Base-by-base conservation (phyloP, 768 basidiomycete genomes). In the Podaxis pistillaris region DNA sequence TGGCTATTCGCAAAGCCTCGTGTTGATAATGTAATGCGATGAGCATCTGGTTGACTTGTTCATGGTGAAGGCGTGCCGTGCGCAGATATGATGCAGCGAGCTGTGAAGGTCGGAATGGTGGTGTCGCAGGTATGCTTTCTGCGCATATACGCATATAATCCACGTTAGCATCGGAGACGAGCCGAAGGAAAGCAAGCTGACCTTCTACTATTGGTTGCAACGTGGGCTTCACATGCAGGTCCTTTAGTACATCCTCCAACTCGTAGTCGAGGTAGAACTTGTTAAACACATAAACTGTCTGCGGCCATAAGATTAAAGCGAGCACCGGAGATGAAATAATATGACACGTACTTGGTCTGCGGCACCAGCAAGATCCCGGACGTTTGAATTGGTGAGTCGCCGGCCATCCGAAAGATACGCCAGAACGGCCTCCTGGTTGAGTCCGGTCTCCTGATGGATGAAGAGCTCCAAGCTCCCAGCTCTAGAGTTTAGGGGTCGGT, bases 241-340 rank as follows among this genome's bases (percentile, higher is more conserved):
- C 81, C n/a, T 73, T 78, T 15, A 93, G 72, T 26, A 91, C 86
- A 47, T 88, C 82, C 1, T 87, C 83, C 30, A 89, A 60, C 55
- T 89, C 86, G 49, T 85, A 78, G 65, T 91, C 90, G 40, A 94
- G 81, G 68, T 89, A 90, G 68, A 83, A 78, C 69, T 91, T 92
- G 75, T 93, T 94, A 75, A 91, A 94, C 4, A 94, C 89, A 68
- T 85, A 94, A 64, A 94, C 88, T 6, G 85, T 81, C 92, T 78
- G 58, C 60, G 51, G 26, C 8, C 28, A 33, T 62, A n/a, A 60
- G 57, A 58, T 24, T n/a, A 63, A 41, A 7, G 33, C 7, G 33
- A 26, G 17, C 36, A 19, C 53, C 13, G 53, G 28, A 60, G 49
- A 56, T 54, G 13, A 51, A 54, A 46, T 12, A 56, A 37, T 8